A percentile compares a stretch with the other conserved stretches of the same genome.
Conservation (phyloP, 768 basidiomycete species). For the Lactarius sp. region DNA sequence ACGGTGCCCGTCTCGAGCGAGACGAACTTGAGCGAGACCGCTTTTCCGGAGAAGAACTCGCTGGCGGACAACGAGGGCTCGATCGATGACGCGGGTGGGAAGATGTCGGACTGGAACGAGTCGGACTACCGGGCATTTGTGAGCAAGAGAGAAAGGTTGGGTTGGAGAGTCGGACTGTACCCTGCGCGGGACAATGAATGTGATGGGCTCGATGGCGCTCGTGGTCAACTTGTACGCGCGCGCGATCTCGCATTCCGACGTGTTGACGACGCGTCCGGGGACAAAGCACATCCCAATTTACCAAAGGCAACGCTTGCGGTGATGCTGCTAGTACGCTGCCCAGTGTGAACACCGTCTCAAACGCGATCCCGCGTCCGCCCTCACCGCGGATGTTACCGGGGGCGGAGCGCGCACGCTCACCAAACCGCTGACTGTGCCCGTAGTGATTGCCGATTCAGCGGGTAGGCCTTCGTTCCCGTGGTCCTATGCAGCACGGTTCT, state of each 20-base stretch:
- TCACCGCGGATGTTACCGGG: no score
- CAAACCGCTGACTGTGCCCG: no score
- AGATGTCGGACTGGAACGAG: conserved; percentile 96
- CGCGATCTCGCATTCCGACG: conserved; percentile 87
- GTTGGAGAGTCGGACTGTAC: conserved; percentile 34
- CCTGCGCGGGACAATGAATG: conserved; percentile 92
- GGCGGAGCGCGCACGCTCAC: no score
- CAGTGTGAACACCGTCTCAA: no score
- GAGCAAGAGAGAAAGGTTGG: no score
- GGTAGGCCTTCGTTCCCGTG: conserved; percentile 4
- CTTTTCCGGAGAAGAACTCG: conserved; percentile 61
- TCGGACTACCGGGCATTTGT: conserved; percentile 55
- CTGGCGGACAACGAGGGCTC: conserved; percentile 75
- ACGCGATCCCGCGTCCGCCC: no score
- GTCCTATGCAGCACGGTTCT: conserved; percentile 34
- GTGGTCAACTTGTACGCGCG: conserved; percentile 85
- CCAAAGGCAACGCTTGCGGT: no score
- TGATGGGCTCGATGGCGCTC: conserved; percentile 77
- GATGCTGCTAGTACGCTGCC: no score
- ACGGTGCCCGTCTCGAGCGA: conserved; percentile 64
- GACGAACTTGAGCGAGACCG: conserved; percentile 69
- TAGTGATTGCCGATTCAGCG: neutral
- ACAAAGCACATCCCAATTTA: no score
- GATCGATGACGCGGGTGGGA: conserved; percentile 80
- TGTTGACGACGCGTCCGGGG: conserved; percentile 63